phyloP scores from a whole-genome alignment of 139 green algal genomes.

The Pycnococcus provasolii region DNA sequence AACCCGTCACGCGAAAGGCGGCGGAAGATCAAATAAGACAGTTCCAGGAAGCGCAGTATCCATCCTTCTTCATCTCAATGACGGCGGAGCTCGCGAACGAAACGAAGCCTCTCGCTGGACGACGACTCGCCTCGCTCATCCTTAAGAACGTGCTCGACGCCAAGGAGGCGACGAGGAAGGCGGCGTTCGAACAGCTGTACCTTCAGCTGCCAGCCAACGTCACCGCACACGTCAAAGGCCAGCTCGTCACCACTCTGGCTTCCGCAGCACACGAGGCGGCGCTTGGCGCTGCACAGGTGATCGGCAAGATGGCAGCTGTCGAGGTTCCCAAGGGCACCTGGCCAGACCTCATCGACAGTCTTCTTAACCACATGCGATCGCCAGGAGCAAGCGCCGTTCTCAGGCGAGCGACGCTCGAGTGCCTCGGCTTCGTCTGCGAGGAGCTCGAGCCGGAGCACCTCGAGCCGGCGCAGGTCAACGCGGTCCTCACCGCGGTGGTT shows the following conservation, averaged over 20 bases:
- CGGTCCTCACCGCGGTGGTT: constrained; percentile 87
- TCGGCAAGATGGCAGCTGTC: constrained; percentile 87
- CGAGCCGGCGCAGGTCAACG: constrained; percentile 76
- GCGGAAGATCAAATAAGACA: constrained; percentile 68
- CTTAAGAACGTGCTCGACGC: constrained; percentile 91
- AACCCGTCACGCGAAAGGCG: constrained; percentile 48
- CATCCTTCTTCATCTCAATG: constrained; percentile 58
- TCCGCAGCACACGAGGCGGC: constrained; percentile 38
- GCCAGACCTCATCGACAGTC: constrained; percentile 62
- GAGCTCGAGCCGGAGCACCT: constrained; percentile 67
- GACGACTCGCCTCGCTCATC: constrained; percentile 79
- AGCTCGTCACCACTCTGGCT: constrained; percentile 58
- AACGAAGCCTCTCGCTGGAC: constrained; percentile 50
- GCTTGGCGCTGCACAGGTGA: constrained; percentile 47
- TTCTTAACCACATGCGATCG: constrained; percentile 49
- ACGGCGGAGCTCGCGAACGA: constrained; percentile 62
- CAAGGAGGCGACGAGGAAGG: constrained; percentile 58
- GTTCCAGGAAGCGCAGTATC: constrained; percentile 64
- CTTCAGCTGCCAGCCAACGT: constrained; percentile 43
- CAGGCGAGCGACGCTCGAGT: constrained; percentile 70
- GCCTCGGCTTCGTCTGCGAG: constrained; percentile 85
- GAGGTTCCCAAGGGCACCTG: constrained; percentile 74
- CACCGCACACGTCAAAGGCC: constrained; percentile 60
- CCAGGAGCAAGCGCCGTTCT: constrained; percentile 1
- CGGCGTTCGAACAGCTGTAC: constrained; percentile 59